Conservation (phyloP, 164 flowering plant species). For the Magnolia officinalis region DNA sequence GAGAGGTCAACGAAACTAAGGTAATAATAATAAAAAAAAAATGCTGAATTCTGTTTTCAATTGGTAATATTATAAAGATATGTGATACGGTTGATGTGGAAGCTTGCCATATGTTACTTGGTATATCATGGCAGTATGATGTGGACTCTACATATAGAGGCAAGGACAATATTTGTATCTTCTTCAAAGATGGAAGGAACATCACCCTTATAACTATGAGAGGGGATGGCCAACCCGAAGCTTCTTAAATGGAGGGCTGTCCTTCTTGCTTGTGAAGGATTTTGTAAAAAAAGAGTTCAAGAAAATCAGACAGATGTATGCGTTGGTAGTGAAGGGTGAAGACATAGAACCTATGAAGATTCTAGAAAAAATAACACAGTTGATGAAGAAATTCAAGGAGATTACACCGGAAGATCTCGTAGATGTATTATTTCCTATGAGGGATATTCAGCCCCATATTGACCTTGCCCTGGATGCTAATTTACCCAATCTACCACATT, state of each 20-base stretch:
- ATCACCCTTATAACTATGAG: too few relatives aligned
- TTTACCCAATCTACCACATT: neutral
- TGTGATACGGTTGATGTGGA: neutral
- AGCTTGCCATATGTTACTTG: conserved; percentile 2
- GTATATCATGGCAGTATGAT: conserved; percentile 11
- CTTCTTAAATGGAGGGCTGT: neutral
- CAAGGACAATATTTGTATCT: neutral
- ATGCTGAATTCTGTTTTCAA: neutral
- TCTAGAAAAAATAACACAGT: neutral
- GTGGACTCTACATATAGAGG: neutral
- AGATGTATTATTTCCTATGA: neutral
- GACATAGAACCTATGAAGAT: neutral
- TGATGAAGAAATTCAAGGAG: neutral
- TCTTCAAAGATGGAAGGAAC: neutral
- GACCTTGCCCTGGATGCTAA: neutral
- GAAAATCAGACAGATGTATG: neutral
- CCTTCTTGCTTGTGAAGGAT: neutral
- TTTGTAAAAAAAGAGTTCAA: neutral
- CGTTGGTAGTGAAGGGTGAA: neutral
- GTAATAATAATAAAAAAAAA: neutral
- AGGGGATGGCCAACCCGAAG: neutral
- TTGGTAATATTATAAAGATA: neutral
- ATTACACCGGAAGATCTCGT: neutral
- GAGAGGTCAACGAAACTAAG: too few relatives aligned
- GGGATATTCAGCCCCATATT: neutral